Conservation (phyloP, 495 filamentous ascomycete genomes). For the Neurospora tetraspora region DNA sequence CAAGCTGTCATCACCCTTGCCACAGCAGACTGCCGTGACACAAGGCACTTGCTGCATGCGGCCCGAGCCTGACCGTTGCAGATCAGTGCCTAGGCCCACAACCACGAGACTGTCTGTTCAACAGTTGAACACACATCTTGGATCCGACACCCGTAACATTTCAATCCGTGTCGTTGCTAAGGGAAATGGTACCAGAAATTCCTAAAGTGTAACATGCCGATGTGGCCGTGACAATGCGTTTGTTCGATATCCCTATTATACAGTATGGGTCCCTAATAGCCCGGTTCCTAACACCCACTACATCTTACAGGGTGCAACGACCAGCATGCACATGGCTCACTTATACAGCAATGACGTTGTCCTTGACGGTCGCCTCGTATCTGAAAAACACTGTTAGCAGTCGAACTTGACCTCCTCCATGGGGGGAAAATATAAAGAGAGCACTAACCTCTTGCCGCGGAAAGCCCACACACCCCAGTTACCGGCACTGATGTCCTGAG, state of each 20-base stretch:
- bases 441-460: conserved; percentile 83
- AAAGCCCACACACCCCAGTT: conserved; percentile 98
- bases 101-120: neutral
- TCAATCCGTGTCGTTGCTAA: neutral
- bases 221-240: neutral
- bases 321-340: conserved; percentile 1
- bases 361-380: conserved; percentile 53
- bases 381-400: conserved; percentile 29
- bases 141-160: neutral
- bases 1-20: neutral
- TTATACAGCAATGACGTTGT: conserved; percentile 9
- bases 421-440: neutral
- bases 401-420: no score
- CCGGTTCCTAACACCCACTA: neutral
- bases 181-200: neutral
- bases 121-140: neutral
- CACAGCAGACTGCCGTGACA: neutral
- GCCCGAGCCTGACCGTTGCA: neutral
- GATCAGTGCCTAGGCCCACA: neutral
- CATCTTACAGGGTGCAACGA: conserved; percentile 1
- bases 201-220: neutral
- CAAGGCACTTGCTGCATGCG: neutral
- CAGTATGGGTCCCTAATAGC: neutral
- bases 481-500: conserved; percentile 84
- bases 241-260: neutral